Conservation (phyloP, 139 green algal species). For the Asterochloris erici region DNA sequence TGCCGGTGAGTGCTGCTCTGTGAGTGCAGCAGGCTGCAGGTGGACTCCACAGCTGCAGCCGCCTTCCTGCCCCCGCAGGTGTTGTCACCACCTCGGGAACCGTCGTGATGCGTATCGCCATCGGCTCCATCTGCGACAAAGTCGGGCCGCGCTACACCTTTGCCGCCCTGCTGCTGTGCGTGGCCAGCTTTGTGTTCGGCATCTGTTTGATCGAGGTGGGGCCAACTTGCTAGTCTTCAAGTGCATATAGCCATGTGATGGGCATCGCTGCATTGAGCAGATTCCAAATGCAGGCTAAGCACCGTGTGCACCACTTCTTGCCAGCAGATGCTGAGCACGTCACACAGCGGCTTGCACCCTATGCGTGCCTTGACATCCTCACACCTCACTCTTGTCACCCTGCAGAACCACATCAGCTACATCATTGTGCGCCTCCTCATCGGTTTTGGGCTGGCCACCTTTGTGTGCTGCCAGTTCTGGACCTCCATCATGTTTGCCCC, state of each 20-base stretch:
- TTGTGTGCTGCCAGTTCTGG: constrained; percentile 93
- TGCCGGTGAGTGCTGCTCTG: constrained; percentile 9
- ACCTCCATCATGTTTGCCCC: constrained; percentile 82
- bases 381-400: constrained; percentile 23
- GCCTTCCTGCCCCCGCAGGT: constrained; percentile 6
- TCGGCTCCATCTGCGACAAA: constrained; percentile 65
- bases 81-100: constrained; percentile 31
- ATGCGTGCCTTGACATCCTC: constrained; percentile 28
- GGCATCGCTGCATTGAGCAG: no score
- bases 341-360: no score
- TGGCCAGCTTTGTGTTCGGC: constrained; percentile 63
- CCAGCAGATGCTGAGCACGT: no score
- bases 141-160: constrained; percentile 72
- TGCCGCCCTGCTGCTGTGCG: constrained; percentile 58
- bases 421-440: constrained; percentile 75
- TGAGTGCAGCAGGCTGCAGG: not conserved
- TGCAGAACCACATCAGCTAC: constrained; percentile 54
- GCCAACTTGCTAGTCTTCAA: no score
- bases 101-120: constrained; percentile 41
- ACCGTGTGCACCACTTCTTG: constrained; percentile 10
- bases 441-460: constrained; percentile 77
- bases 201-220: constrained; percentile 42
- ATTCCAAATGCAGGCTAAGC: constrained; percentile 24
- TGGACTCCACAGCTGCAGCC: not conserved
- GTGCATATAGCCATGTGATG: no score